Percentiles rank a stretch among this genome's conserved stretches.
phyloP scores from a whole-genome alignment of 108 stramenopile genomes.

The Stephanodiscus minutulus region DNA sequence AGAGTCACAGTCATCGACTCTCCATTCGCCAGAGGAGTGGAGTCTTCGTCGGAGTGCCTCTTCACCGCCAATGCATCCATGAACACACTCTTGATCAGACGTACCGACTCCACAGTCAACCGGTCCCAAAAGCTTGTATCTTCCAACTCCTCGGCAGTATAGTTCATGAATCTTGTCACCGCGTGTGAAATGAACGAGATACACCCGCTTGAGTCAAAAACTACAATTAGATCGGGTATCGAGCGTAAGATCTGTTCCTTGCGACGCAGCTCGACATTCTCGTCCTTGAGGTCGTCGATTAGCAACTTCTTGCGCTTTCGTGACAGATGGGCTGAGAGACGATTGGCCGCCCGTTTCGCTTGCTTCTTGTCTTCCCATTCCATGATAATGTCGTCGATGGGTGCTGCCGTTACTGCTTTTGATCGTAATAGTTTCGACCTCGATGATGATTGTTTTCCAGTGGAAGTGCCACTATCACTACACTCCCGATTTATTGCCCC shows the following conservation, averaged over 20 bases:
- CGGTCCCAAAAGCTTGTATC: conserved; percentile 81
- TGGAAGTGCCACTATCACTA: not conserved
- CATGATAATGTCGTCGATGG: conserved; percentile 20
- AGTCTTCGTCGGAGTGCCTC: conserved; percentile 59
- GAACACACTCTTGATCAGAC: conserved; percentile 80
- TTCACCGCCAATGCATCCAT: conserved; percentile 85
- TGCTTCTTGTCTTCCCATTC: conserved; percentile 74
- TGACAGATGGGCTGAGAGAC: conserved; percentile 90
- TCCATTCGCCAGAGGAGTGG: conserved; percentile 68
- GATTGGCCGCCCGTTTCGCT: conserved; percentile 80
- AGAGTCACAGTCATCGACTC: conserved; percentile 67
- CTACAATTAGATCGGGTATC: conserved; percentile 85
- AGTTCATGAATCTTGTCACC: conserved; percentile 58
- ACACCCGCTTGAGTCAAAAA: conserved; percentile 80
- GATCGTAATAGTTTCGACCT: not conserved
- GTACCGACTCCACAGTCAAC: conserved; percentile 69
- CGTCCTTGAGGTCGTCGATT: conserved; percentile 91
- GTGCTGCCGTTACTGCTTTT: conserved; percentile 8
- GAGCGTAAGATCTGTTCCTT: conserved; percentile 81
- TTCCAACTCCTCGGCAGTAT: conserved; percentile 55
- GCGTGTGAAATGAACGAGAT: conserved; percentile 79
- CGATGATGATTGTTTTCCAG: not conserved
- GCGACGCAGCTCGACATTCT: conserved; percentile 76
- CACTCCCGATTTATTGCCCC: not conserved
- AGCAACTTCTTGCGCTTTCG: conserved; percentile 94